These are phyloP conservation scores for Sclerotinia trifoliorum DNA, from an alignment of 2,329 filamentous ascomycete genomes.

Conservation along the genomic window DNA sequence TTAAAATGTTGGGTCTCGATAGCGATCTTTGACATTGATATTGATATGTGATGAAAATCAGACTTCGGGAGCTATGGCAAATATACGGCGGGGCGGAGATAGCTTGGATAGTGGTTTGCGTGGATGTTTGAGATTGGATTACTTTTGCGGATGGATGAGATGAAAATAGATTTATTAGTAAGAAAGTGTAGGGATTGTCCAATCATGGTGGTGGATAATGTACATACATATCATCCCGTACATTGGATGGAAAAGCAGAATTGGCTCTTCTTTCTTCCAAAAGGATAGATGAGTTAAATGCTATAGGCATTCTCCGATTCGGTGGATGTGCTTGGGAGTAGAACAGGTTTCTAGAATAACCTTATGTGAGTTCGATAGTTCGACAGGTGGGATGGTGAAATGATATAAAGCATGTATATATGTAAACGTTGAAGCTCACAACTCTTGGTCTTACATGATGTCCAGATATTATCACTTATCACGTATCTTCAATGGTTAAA, in stretches of 20 bases:
- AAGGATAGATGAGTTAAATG: background rate
- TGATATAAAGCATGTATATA: background rate
- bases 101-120: no score
- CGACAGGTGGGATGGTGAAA: background rate
- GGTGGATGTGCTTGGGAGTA: background rate
- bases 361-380: background rate
- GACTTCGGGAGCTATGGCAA: no score
- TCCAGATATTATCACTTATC: no score
- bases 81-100: no score
- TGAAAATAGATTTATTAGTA: background rate
- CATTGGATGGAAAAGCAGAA: constrained; percentile 1
- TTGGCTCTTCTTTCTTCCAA: background rate
- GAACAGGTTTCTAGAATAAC: background rate
- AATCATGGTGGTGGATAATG: background rate
- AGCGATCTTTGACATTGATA: no score
- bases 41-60: no score
- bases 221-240: background rate
- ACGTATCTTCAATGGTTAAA: background rate
- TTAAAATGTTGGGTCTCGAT: no score
- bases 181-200: background rate
- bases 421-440: background rate
- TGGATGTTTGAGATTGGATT: no score
- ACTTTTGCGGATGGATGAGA: background rate
- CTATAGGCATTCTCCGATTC: background rate
- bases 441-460: background rate